Evolutionary conservation across 2,329 filamentous ascomycete genomes (phyloP), one percentile per base, ranked within the genome.

Genomic region (Cladosporium sp.): DNA sequence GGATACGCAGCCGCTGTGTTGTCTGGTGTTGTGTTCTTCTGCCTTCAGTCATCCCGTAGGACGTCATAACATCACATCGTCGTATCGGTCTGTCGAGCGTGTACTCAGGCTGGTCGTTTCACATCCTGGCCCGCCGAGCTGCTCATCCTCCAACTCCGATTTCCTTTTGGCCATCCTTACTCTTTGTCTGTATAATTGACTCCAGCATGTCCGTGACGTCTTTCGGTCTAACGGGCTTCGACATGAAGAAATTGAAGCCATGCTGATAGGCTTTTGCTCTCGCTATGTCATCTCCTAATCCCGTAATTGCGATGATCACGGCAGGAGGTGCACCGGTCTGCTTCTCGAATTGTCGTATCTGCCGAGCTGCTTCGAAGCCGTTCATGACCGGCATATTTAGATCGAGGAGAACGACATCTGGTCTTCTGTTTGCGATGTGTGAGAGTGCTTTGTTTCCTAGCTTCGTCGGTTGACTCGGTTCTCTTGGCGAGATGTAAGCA

Each of bases 391-490:
- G 75, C 75, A 77, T 77, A 61, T 70, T 72, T 63, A 77, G 71
- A 55, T 77, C 83, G 81, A 86, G 85, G 5, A 85, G 78, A 4
- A 85, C 79, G 54, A 83, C 78, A 34, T 79, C 78, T 11, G 62
- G 47, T 30, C 47, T 36, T 8, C 6, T 32, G 6, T 11, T 6
- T 34, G 12, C 14, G 10, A 24, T 38, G 24, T 51, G 28, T 14
- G 28, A 11, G 6, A 21, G 11, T 26, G n/a, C 26, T n/a, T 21
- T 36, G 3, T 21, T 14, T 18, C 7, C 51, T 15, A 21, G 11
- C 2, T 51, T 21, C 44, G 15, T 12, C 6, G 28, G 28, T 8
- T 15, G 38, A 28, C 47, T 28, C 24, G 34, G 12, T 41, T n/a
- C 14, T 36, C 8, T 14, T 4, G 21, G 32, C 24, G 34, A 57